Base-by-base conservation (phyloP, 805 yeast species). In the Candida peoriensis region DNA sequence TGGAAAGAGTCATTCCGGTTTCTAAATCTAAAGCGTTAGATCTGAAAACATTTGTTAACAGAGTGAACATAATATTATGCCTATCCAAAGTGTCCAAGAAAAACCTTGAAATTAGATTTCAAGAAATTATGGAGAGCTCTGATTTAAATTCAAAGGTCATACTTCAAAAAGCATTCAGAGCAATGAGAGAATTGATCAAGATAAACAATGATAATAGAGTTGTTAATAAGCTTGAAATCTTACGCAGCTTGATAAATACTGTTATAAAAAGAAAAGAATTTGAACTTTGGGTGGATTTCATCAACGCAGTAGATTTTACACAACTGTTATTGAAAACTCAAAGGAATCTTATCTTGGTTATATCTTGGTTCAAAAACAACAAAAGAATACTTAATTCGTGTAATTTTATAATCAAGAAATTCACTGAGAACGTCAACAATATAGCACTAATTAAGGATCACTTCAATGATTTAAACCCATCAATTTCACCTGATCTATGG, bases 1-100 rank as follows among this genome's bases (percentile, higher is more conserved):
- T 49, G 24, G 57, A 52, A 18, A 46, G 37, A 11, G 30, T 49
- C 4, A 32, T 41, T 2, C 55, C 57, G 1, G 40, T 52, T 2
- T 42, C 55, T 4, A 46, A 36, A 24, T 12, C 22, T 6, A 32
- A 41, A 2, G 24, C 39, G 1, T 15, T 46, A 18, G 43, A 37
- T 20, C 17, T 42, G 13, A 23, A 19, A 4, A 35, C 47, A 2
- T 43, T 50, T 17, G 39, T 42, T 31, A 52, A 52, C 38, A 43
- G 57, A 34, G 13, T 43, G 20, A 52, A 51, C 18, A 39, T 52
- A 2, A 13, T 52, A 1, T 25, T 51, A 2, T 39, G 39, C 12
- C 18, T 48, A 11, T 31, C 46, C 6, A 18, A 24, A 8, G 31
- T 36, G 8, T 43, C 47, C 14, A 34, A 33, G 13, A 49, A 41